These are phyloP conservation scores for Candida tetrigidarum DNA, from an alignment of 1,139 yeast genomes.

Conservation along the genomic window DNA sequence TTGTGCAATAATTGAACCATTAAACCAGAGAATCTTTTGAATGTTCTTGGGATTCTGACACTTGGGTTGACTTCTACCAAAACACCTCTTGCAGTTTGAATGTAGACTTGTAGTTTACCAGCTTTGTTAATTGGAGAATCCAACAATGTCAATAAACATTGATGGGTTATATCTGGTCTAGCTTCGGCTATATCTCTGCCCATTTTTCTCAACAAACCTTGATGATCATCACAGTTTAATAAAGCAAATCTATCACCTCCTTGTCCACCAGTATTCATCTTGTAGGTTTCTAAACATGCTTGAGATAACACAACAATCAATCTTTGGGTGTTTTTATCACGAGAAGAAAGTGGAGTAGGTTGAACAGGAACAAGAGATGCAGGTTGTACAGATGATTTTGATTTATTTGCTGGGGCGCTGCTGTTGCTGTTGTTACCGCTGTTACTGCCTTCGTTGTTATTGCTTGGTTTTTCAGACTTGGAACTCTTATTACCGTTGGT, in stretches of 20 bases:
- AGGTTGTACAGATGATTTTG: slow-evolving; percentile 47
- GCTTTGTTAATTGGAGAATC: slow-evolving; percentile 98
- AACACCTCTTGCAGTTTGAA: slow-evolving; percentile 94
- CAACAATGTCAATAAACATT: slow-evolving; percentile 86
- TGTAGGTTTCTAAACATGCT: slow-evolving; percentile 95
- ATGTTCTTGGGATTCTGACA: slow-evolving; percentile 97
- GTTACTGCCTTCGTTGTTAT: too few relatives aligned
- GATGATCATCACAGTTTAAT: slow-evolving; percentile 97
- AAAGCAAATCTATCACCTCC: slow-evolving; percentile 94
- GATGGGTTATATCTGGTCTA: slow-evolving; percentile 97
- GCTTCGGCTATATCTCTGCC: slow-evolving; percentile 98
- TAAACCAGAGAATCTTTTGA: slow-evolving; percentile 94
- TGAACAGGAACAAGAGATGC: slow-evolving; percentile 84
- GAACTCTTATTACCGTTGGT: not conserved
- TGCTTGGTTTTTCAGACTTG: slow-evolving; percentile 1
- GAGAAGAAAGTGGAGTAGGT: slow-evolving; percentile 79
- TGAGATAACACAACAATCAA: slow-evolving; percentile 91
- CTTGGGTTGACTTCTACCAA: slow-evolving; percentile 94
- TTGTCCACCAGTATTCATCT: slow-evolving; percentile 72
- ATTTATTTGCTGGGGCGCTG: slow-evolving; percentile 26
- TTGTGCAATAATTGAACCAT: slow-evolving; percentile 97
- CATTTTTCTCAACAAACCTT: slow-evolving; percentile 92
- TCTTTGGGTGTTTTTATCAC: slow-evolving; percentile 82
- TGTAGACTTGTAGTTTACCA: slow-evolving; percentile 93
- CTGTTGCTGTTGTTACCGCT: not conserved